These are phyloP conservation scores for Fusarium keratoplasticum DNA, from an alignment of 2,329 filamentous ascomycete genomes.

Conservation along the genomic window DNA sequence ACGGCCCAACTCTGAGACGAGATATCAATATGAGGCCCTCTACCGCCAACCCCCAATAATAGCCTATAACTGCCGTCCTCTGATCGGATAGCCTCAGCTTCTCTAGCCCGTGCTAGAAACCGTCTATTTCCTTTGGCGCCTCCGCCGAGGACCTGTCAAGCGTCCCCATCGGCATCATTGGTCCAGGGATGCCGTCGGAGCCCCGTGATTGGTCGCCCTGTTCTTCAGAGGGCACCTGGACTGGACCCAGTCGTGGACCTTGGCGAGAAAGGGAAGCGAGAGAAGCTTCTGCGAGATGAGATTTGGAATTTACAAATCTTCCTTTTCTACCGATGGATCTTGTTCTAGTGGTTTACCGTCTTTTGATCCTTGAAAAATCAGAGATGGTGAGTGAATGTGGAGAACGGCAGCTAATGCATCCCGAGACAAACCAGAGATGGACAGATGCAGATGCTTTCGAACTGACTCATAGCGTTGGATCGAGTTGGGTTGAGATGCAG, in stretches of 20 bases:
- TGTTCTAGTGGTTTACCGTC: background rate
- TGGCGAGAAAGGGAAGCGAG: background rate
- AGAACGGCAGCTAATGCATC: background rate
- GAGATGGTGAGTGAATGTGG: background rate
- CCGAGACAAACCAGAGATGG: background rate
- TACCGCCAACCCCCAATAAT: background rate
- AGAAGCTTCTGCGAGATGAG: background rate
- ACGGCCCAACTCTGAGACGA: background rate
- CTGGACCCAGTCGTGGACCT: background rate
- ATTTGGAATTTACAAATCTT: background rate
- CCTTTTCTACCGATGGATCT: background rate
- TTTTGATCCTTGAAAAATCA: background rate
- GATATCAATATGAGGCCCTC: background rate
- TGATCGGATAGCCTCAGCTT: background rate
- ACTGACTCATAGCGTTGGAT: background rate
- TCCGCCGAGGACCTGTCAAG: background rate
- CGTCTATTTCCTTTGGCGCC: background rate
- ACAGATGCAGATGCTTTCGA: background rate
- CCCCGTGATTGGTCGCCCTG: slow-evolving; percentile 42
- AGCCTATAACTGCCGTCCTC: slow-evolving; percentile 4
- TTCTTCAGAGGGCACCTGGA: slow-evolving; percentile 21
- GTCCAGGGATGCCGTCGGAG: slow-evolving; percentile 14
- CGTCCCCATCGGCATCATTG: slow-evolving; percentile 31
- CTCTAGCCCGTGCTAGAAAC: background rate
- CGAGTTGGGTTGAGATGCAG: background rate